Base-by-base conservation (phyloP, 2,329 filamentous ascomycete genomes). In the Colletotrichum sp. region DNA sequence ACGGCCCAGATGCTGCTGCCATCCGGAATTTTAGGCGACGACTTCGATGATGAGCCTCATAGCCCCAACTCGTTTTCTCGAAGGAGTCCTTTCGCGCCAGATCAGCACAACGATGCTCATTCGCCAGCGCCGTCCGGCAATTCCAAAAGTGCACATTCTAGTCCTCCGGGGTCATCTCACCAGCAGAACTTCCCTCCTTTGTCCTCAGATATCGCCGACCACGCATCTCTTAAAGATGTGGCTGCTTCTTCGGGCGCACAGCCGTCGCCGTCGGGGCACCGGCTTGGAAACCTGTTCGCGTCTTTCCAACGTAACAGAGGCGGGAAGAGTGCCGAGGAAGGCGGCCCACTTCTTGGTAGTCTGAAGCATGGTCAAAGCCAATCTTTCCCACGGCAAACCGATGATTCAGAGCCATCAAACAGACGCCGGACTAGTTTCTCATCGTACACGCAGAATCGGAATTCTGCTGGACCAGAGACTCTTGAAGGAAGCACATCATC, bases 1-100 rank as follows among this genome's bases (percentile, higher is more conserved):
- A 94, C 94, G 6, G 95, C 95, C 3, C 92, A 94, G 32, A 90
- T 93, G 18, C 87, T 96, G 5, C 86, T 98, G 18, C 95, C 95
- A 1, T 94, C 94, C 8, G 88, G 87, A n/a, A 90, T 90, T 76
- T 87, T 91, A 77, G 92, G 93, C 68, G 93, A 94, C 78, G 82
- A 79, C n/a, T 86, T 93, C 60, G 92, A 93, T 64, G 89, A 93
- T 52, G 92, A 93, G 18, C 86, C 88, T n/a, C 86, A 85, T 12
- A 89, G 87, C 79, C 86, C 87, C 49, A 79, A 78, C 21, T 80
- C 83, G 59, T 73, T 72, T 77, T 71, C 82, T 81, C 52, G 84
- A 80, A 77, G 78, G 6, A 85, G 81, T 21, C 85, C 86, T 2
- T 86, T 87, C 59, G 81, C 84, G 4, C 82, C 84, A 7, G 72